These are phyloP conservation scores for Tuber borchii DNA, from an alignment of 495 filamentous ascomycete genomes.

Conservation along the genomic window DNA sequence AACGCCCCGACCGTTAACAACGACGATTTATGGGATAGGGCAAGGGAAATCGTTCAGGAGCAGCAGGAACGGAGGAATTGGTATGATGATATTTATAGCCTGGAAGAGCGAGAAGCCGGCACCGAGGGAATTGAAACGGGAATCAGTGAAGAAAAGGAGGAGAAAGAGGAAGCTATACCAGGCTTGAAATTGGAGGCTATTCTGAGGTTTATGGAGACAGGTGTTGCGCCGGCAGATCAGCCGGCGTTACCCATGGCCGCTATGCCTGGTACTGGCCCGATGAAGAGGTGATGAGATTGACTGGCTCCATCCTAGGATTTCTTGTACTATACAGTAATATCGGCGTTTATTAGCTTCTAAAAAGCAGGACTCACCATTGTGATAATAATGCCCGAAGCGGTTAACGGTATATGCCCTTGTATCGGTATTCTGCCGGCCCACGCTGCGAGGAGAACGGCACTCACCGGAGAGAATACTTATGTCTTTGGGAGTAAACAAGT, in stretches of 20 bases:
- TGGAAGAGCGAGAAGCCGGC: conserved; percentile 38
- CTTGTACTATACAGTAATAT: background rate
- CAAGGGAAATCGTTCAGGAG: conserved; percentile 39
- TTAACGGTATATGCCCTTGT: background rate
- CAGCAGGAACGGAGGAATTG: conserved; percentile 49
- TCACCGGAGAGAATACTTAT: background rate
- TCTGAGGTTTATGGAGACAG: conserved; percentile 47
- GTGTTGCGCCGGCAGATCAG: conserved; percentile 33
- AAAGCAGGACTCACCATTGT: background rate
- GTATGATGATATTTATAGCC: conserved; percentile 44
- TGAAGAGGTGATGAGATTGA: conserved; percentile 26
- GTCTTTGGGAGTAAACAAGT: background rate
- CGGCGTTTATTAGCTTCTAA: background rate
- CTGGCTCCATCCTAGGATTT: background rate
- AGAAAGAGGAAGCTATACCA: conserved; percentile 42
- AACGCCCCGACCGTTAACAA: conserved; percentile 16
- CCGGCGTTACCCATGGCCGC: conserved; percentile 30
- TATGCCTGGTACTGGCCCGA: conserved; percentile 10
- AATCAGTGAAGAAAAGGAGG: conserved; percentile 42
- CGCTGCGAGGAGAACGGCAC: background rate
- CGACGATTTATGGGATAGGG: conserved; percentile 30
- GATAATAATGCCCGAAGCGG: background rate
- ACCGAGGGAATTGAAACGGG: conserved; percentile 25
- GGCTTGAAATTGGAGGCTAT: conserved; percentile 42
- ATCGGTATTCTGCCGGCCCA: background rate